These are phyloP conservation scores for Dendryphion nanum DNA, from an alignment of 2,329 filamentous ascomycete species.

Conservation along the genomic window DNA sequence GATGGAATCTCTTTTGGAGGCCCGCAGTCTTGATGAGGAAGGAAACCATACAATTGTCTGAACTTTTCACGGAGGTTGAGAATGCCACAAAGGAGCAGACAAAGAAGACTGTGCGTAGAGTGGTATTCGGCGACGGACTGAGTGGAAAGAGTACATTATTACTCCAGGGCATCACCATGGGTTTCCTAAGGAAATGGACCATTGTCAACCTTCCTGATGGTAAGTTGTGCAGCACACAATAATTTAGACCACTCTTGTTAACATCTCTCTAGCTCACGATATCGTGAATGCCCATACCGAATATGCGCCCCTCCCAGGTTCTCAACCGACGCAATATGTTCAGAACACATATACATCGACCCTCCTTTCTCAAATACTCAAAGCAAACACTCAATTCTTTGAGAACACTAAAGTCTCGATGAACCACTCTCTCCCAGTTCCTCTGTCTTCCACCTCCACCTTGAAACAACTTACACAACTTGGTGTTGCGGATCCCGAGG, in stretches of 20 bases:
- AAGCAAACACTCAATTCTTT: slow-evolving; percentile 70
- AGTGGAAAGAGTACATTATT: slow-evolving; percentile 86
- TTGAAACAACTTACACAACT: slow-evolving; percentile 68
- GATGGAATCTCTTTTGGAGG: slow-evolving; percentile 80
- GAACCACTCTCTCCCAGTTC: slow-evolving; percentile 58
- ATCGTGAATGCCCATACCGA: slow-evolving; percentile 77
- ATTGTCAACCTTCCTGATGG: slow-evolving; percentile 89
- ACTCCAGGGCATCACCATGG: slow-evolving; percentile 80
- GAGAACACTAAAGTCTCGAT: slow-evolving; percentile 50
- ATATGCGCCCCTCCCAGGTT: slow-evolving; percentile 67
- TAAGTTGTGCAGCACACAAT: slow-evolving; percentile 47
- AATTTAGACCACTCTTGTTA: slow-evolving; percentile 7
- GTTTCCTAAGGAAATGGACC: slow-evolving; percentile 79
- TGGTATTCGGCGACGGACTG: slow-evolving; percentile 71
- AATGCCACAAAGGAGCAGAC: slow-evolving; percentile 51
- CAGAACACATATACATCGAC: slow-evolving; percentile 76
- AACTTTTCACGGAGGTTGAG: slow-evolving; percentile 50
- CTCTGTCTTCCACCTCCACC: slow-evolving; percentile 57
- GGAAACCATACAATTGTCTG: slow-evolving; percentile 73
- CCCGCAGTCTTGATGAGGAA: slow-evolving; percentile 76
- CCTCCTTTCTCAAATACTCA: slow-evolving; percentile 69
- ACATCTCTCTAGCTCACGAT: slow-evolving; percentile 65
- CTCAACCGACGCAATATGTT: slow-evolving; percentile 59
- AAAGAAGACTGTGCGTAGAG: slow-evolving; percentile 59
- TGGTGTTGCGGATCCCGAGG: slow-evolving; percentile 71